These are phyloP conservation scores for Pseudopyricularia cyperi DNA, from an alignment of 2,329 filamentous ascomycete species.

Conservation along the genomic window DNA sequence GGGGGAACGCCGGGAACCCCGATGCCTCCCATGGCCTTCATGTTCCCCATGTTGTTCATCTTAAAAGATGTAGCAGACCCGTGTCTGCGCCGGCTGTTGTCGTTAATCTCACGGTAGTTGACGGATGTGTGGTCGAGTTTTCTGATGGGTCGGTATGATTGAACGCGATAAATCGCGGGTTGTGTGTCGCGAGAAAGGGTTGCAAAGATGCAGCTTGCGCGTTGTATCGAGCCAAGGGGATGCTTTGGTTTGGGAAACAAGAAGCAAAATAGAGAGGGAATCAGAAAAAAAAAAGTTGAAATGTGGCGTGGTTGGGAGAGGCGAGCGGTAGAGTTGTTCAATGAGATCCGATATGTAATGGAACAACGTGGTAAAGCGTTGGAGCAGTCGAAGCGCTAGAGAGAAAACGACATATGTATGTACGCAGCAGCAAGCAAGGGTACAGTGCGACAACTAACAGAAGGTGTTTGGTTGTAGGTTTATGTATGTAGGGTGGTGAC, in stretches of 20 bases:
- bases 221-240: background rate
- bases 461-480: too few relatives aligned
- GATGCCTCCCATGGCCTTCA: constrained; percentile 58
- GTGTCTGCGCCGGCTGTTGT: constrained; percentile 1
- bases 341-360: background rate
- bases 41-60: constrained; percentile 60
- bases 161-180: background rate
- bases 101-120: background rate
- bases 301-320: background rate
- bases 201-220: background rate
- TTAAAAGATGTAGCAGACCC: constrained; percentile 4
- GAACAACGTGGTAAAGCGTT: background rate
- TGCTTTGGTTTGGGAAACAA: background rate
- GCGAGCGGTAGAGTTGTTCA: background rate
- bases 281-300: too few relatives aligned
- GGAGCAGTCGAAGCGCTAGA: background rate
- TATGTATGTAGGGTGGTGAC: background rate
- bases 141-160: background rate
- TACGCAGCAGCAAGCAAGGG: background rate
- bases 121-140: background rate
- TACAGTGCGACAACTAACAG: background rate
- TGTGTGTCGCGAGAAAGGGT: background rate
- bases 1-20: constrained; percentile 51
- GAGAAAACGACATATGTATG: background rate
- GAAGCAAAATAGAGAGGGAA: too few relatives aligned